A percentile compares a stretch with the other conserved stretches of the same genome.
These are phyloP conservation scores for Barnettozyma botsteinii DNA, from an alignment of 805 yeast species.

Conservation along the genomic window DNA sequence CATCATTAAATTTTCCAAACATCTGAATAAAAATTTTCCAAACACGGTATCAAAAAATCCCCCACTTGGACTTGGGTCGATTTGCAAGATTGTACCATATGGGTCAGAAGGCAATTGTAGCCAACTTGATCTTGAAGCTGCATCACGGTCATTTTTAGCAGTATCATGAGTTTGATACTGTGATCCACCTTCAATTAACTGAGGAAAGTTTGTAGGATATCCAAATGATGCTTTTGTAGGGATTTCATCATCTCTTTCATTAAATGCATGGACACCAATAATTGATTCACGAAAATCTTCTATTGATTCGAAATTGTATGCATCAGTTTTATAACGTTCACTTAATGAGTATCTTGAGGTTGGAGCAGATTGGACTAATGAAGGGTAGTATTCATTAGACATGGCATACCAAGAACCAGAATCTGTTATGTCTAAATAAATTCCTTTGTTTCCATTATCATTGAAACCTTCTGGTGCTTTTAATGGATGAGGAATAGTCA, in stretches of 20 bases:
- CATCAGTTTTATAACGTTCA: constrained; percentile 39
- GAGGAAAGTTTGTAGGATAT: constrained; percentile 13
- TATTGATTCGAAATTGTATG: constrained; percentile 32
- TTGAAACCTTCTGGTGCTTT: constrained; percentile 24
- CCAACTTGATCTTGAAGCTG: constrained; percentile 15
- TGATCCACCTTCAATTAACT: constrained; percentile 9
- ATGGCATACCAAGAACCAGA: constrained; percentile 80
- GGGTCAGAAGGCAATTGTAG: constrained; percentile 15
- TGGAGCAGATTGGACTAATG: constrained; percentile 77
- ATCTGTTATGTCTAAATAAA: constrained; percentile 61
- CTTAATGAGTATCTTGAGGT: constrained; percentile 48
- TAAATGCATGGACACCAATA: constrained; percentile 42
- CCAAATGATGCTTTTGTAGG: constrained; percentile 15
- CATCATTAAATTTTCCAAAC: constrained; percentile 36
- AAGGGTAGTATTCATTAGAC: constrained; percentile 72
- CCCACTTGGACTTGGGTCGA: constrained; percentile 22
- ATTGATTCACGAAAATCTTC: constrained; percentile 27
- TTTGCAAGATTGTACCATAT: constrained; percentile 16
- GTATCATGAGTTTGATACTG: constrained; percentile 2
- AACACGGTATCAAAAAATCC: constrained; percentile 21
- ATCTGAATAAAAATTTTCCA: constrained; percentile 28
- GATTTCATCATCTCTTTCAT: constrained; percentile 8
- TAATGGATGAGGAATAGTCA: constrained; percentile 67
- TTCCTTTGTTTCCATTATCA: constrained; percentile 34
- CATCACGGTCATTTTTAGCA: constrained; percentile 3